These are phyloP conservation scores for Pisolithus thermaeus DNA, from an alignment of 1,284 basidiomycete species.

Conservation along the genomic window DNA sequence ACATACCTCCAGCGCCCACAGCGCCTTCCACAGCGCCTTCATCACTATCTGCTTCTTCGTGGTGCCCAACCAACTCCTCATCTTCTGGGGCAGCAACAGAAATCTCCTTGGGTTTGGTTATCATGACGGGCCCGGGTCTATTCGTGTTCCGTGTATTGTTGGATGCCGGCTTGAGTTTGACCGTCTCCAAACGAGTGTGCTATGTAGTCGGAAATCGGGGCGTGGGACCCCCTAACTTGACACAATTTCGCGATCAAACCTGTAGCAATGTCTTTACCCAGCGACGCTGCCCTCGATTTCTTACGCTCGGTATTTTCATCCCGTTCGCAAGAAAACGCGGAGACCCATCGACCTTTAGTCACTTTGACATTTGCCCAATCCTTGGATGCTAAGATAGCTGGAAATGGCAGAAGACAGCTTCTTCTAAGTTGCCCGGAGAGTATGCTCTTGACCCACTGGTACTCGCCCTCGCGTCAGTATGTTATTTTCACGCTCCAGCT, in stretches of 20 bases:
- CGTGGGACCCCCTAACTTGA: no score
- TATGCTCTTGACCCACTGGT: constrained; percentile 95
- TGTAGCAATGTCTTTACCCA: neutral
- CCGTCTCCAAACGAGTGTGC: no score
- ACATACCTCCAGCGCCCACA: constrained; percentile 18
- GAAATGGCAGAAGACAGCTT: constrained; percentile 67
- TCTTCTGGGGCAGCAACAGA: constrained; percentile 8
- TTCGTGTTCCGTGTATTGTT: no score
- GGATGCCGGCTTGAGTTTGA: no score
- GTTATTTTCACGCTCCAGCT: constrained; percentile 4
- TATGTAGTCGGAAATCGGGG: no score
- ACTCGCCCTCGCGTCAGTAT: constrained; percentile 8
- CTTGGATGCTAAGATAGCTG: constrained; percentile 90
- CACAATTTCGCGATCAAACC: no score
- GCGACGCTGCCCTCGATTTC: constrained; percentile 18
- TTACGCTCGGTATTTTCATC: constrained; percentile 24
- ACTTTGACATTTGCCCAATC: constrained; percentile 97
- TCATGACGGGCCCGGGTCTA: constrained; percentile 12
- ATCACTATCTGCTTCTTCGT: constrained; percentile 23
- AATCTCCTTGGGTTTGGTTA: constrained; percentile 12
- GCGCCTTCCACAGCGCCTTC: constrained; percentile 18
- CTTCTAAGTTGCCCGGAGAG: constrained; percentile 82
- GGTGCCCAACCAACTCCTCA: constrained; percentile 6
- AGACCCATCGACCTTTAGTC: constrained; percentile 40
- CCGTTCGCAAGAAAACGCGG: constrained; percentile 10